Evolutionary conservation across 768 basidiomycete genomes (phyloP).

Genomic region (Obba rivulosa): DNA sequence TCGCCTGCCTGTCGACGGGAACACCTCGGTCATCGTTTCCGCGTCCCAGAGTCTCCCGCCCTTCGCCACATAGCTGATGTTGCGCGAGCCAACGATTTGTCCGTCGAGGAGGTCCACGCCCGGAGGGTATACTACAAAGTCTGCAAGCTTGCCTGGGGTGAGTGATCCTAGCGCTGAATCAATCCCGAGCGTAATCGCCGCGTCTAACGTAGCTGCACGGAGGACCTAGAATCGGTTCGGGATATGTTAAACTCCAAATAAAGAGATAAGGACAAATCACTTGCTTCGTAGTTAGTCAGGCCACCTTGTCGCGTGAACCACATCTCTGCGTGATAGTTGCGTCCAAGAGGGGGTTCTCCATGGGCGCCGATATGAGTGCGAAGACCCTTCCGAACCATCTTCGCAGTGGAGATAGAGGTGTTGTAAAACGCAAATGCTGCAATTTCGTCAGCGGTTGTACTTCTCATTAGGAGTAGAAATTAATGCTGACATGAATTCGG

Average conservation of each 20-base stretch:
- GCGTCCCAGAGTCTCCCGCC: conserved; percentile 73
- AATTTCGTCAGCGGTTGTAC: background rate
- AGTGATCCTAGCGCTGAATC: conserved; percentile 58
- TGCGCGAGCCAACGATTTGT: conserved; percentile 42
- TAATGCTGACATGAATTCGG: conserved; percentile 49
- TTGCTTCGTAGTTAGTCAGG: conserved; percentile 64
- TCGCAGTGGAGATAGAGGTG: conserved; percentile 60
- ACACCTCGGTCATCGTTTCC: conserved; percentile 59
- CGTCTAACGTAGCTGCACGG: conserved; percentile 62
- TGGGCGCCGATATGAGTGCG: conserved; percentile 68
- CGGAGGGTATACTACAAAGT: conserved; percentile 61
- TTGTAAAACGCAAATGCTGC: conserved; percentile 64
- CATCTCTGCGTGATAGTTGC: conserved; percentile 79
- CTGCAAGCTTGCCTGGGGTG: conserved; percentile 62
- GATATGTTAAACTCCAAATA: background rate
- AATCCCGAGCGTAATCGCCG: conserved; percentile 61
- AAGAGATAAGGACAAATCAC: background rate
- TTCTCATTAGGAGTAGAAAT: background rate
- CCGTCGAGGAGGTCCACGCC: conserved; percentile 52
- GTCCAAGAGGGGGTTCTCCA: conserved; percentile 62
- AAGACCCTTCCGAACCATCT: conserved; percentile 62
- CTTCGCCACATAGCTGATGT: conserved; percentile 52
- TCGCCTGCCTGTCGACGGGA: conserved; percentile 59
- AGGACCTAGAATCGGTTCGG: conserved; percentile 41
- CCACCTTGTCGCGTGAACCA: conserved; percentile 59